These are phyloP conservation scores for Trametes hirsuta DNA, from an alignment of 1,284 basidiomycete species.

Conservation along the genomic window DNA sequence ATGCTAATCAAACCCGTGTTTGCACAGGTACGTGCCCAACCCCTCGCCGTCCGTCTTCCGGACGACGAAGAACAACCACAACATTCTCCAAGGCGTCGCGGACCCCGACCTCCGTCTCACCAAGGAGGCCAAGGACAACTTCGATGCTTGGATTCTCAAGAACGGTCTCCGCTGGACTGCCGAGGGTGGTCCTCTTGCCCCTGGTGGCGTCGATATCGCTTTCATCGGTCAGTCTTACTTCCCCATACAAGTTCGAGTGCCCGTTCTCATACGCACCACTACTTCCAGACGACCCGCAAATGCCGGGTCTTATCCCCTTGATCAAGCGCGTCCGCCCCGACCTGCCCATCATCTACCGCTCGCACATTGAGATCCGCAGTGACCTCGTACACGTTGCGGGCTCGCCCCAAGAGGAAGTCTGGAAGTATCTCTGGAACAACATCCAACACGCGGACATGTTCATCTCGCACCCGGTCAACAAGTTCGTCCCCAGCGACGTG, in stretches of 20 bases:
- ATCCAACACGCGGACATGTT: conserved; percentile 85
- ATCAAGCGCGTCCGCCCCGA: conserved; percentile 82
- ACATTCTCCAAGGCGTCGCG: conserved; percentile 86
- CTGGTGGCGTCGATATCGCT: conserved; percentile 80
- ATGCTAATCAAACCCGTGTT: not conserved
- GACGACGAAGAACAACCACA: conserved; percentile 92
- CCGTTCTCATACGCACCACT: not conserved
- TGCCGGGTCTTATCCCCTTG: conserved; percentile 86
- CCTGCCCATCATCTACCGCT: conserved; percentile 85
- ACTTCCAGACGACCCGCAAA: conserved; percentile 74
- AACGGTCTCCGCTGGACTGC: conserved; percentile 81
- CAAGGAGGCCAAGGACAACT: conserved; percentile 74
- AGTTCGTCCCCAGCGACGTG: conserved; percentile 86
- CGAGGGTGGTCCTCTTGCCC: conserved; percentile 76
- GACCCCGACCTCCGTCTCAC: conserved; percentile 73
- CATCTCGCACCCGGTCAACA: conserved; percentile 89
- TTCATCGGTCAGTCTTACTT: conserved; percentile 67
- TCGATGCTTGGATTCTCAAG: conserved; percentile 88
- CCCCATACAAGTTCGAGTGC: not conserved
- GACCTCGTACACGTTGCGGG: conserved; percentile 74
- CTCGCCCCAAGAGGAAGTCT: conserved; percentile 85
- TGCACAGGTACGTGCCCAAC: conserved; percentile 83
- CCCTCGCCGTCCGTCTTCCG: conserved; percentile 85
- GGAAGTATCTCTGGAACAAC: conserved; percentile 90
- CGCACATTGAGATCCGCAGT: conserved; percentile 88